Evolutionary conservation across 306 rosid species (phyloP), one percentile per base, ranked within the genome.

Genomic region (Elaeagnus macrophylla): DNA sequence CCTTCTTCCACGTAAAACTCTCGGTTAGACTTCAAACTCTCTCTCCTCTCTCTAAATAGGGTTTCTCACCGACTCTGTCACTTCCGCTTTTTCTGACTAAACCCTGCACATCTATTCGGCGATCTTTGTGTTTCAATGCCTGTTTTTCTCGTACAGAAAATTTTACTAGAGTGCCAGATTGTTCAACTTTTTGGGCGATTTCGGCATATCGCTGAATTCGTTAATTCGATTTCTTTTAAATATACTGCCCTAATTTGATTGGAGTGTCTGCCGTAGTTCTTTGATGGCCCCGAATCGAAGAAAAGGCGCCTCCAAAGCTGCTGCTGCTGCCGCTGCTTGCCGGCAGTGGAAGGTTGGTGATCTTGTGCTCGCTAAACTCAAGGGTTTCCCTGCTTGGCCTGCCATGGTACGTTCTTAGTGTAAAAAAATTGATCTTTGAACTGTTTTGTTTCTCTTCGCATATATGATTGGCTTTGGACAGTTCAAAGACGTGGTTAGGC

Each of bases 341-440:
- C 84, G 94, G 70, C 78, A 86, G 57, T 90, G 94, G 94, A 86
- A 83, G 64, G 84, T 90, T 39, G 97, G 97, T 57, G 95, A 90
- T 90, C 95, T 90, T 12, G 97, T 90, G 20, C 95, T 86, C 8
- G 97, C 97, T 50, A 90, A 90, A 66, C 83, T 90, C 47, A 90
- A 90, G 54, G 97, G 97, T 9, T 90, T 81, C 74, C 95, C 97
- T 73, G 88, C 95, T 61, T 90, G 97, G 97, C 97, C 97, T 56
- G 97, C 97, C 38, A 84, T 81, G 76, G 97, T 86, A 61, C 35
- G n/a, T 13, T 11, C 77, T 64, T 20, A 20, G 32, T 1, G 32
- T 20, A 20, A 20, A 20, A 20, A 20, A 20, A 20, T 20, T 20
- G 32, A 4, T 20, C 32, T 20, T 20, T 20, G 3, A 20, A 20